Conservation (phyloP, 202 grass and related monocot genomes). For the Sporobolus alterniflorus region DNA sequence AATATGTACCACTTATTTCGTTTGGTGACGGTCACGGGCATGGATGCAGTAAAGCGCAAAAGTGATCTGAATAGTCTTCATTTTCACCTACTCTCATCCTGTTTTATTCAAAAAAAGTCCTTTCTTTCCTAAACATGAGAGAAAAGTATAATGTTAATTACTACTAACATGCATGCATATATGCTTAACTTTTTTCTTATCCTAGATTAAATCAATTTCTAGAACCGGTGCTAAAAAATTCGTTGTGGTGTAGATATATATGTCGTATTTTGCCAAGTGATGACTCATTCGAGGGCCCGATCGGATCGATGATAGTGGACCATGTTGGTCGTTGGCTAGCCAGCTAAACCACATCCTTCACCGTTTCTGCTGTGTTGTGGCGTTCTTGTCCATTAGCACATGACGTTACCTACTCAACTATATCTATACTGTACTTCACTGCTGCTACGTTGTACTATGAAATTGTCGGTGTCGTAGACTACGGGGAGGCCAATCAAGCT, state of each 20-base stretch:
- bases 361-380: slow-evolving; percentile 40
- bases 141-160: too few relatives aligned
- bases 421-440: not conserved
- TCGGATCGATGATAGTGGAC: not conserved
- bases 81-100: too few relatives aligned
- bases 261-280: not conserved
- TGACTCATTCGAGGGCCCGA: not conserved
- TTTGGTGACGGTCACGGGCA: not conserved
- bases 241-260: too few relatives aligned
- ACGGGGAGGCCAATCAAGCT: too few relatives aligned
- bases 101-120: too few relatives aligned
- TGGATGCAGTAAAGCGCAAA: not conserved
- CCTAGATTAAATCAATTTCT: not conserved
- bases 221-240: not conserved
- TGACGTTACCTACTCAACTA: slow-evolving; percentile 11
- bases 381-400: slow-evolving; percentile 40
- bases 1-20: not conserved
- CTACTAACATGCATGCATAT: too few relatives aligned
- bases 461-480: slow-evolving; percentile 22
- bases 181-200: too few relatives aligned
- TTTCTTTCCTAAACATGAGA: too few relatives aligned
- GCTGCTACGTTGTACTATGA: not conserved
- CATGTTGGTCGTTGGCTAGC: slow-evolving; percentile 21
- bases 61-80: too few relatives aligned
- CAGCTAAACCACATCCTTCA: slow-evolving; percentile 31